Evolutionary conservation across 192 early-diverging fungal genomes (phyloP), one percentile per base, ranked within the genome.

Genomic region (Dispira simplex): DNA sequence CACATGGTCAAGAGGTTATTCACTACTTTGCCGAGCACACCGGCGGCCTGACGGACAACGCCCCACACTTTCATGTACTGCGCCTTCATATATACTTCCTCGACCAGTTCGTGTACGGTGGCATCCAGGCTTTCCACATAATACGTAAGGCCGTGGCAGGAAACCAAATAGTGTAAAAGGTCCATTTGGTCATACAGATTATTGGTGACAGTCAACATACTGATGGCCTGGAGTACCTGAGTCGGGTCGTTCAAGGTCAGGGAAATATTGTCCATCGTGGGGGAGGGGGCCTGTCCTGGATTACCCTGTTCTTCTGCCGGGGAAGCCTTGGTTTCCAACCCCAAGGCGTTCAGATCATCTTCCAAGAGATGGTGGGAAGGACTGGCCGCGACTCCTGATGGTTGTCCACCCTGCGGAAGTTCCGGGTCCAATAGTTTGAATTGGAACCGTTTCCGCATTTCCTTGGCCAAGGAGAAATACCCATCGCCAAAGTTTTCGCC

Each of bases 111-210:
- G n/a, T 68, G 57, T 13, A 91, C 71, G 6, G 80, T 81, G 11
- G 78, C 75, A 57, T 78, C 74, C 51, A 81, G 44, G 39, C 71
- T 70, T 11, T 69, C 74, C 63, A 90, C 68, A 39, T 73, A 74
- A 59, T 75, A 81, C 11, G 83, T 78, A 12, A 78, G 62, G 11
- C 82, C 83, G 9, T 81, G 67, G 70, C 86, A 89, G 0, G 88
- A 87, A 39, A 73, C 65, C 6, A 91, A 68, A 66, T 92, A 92
- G 65, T 90, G 86, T 20, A 93, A 70, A 48, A 91, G 65, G 66
- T 91, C 85, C 62, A 85, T 77, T 68, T 93, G 90, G 66, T 93
- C 90, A 54, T 85, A 88, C 9, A 93, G 74, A 64, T 90, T 88
- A 8, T 82, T 76, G 14, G 85, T 88, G 25, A 64, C 62, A 18